Evolutionary conservation across 306 rosid species (phyloP).

Genomic region (Pyrus communis): DNA sequence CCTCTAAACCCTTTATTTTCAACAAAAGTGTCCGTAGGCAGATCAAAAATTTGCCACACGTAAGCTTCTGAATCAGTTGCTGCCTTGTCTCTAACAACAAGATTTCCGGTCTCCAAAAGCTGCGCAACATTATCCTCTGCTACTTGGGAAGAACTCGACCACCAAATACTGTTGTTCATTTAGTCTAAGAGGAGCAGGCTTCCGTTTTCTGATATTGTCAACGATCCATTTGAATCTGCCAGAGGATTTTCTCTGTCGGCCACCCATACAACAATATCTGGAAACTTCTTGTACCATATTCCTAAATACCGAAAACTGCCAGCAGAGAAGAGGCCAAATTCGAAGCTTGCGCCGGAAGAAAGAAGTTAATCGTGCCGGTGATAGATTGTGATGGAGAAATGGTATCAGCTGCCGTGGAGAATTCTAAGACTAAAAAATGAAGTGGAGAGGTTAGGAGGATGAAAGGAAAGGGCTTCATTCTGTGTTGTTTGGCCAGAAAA

Average conservation of each 20-base stretch:
- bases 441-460: too few relatives aligned
- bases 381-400: not conserved
- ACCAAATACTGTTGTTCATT: conserved; percentile 25
- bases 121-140: conserved; percentile 20
- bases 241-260: conserved; percentile 36
- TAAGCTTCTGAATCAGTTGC: not conserved
- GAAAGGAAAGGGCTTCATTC: too few relatives aligned
- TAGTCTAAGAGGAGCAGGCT: conserved; percentile 8
- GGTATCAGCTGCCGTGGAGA: not conserved
- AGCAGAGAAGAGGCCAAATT: conserved; percentile 20
- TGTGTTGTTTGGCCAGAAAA: not conserved
- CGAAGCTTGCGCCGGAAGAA: not conserved
- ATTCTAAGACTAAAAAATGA: not conserved
- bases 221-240: conserved; percentile 25
- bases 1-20: too few relatives aligned
- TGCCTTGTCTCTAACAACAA: conserved; percentile 22
- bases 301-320: conserved; percentile 8
- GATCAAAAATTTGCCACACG: conserved; percentile 56
- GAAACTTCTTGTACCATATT: conserved; percentile 5
- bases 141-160: conserved; percentile 4
- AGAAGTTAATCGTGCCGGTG: not conserved
- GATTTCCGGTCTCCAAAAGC: conserved; percentile 45
- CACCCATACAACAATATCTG: conserved; percentile 39
- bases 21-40: conserved; percentile 35
- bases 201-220: conserved; percentile 14